Conservation (phyloP, 805 yeast genomes). For the Starmerella etchellsii region DNA sequence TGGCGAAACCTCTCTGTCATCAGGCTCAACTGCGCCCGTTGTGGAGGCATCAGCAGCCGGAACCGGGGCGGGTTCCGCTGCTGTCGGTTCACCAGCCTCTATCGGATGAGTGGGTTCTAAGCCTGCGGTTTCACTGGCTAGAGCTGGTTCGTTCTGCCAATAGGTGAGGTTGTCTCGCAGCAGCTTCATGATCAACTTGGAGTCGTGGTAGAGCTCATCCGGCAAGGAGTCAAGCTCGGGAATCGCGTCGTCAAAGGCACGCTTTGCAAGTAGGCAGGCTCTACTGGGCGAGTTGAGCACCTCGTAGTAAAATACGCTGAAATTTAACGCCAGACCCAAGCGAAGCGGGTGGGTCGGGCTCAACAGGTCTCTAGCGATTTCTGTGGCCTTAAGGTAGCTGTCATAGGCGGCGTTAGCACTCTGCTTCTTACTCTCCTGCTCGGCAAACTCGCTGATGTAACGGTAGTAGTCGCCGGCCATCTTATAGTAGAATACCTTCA, state of each 20-base stretch:
- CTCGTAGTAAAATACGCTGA: conserved; percentile 96
- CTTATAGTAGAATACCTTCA: conserved; percentile 95
- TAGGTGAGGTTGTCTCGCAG: conserved; percentile 95
- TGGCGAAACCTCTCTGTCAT: not conserved
- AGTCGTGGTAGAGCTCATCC: conserved; percentile 97
- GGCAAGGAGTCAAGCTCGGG: conserved; percentile 96
- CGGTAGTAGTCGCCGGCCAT: conserved; percentile 99
- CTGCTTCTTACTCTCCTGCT: conserved; percentile 78
- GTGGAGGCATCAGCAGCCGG: not conserved
- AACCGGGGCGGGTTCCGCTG: not conserved
- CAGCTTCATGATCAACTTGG: conserved; percentile 97
- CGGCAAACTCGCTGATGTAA: conserved; percentile 93
- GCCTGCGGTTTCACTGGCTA: not conserved
- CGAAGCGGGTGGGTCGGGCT: conserved; percentile 99
- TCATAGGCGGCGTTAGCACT: conserved; percentile 88
- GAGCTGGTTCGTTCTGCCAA: conserved; percentile 67
- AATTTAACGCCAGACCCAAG: conserved; percentile 92
- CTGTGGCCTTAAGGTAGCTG: conserved; percentile 91
- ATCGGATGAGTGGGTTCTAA: not conserved
- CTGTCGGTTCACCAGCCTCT: not conserved
- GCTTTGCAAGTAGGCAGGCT: conserved; percentile 97
- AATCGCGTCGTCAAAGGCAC: conserved; percentile 97
- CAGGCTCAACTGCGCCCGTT: not conserved
- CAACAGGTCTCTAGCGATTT: conserved; percentile 89
- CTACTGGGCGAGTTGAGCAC: conserved; percentile 96